phyloP scores from a whole-genome alignment of 306 rosid genomes.

The Cajanus cajan region DNA sequence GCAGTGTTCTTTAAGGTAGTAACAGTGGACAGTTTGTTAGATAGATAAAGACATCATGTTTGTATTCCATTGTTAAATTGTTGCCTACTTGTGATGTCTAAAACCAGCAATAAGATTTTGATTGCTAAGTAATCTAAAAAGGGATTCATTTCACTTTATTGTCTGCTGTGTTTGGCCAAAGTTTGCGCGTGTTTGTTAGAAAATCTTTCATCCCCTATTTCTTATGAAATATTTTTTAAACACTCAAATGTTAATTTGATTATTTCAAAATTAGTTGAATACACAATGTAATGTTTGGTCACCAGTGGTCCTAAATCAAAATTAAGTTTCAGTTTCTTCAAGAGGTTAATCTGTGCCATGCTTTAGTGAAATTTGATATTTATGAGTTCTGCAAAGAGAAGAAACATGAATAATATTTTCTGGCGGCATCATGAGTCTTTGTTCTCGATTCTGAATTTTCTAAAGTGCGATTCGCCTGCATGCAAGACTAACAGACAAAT shows the following conservation, averaged over 20 bases:
- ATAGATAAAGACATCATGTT: background rate
- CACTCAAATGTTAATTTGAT: background rate
- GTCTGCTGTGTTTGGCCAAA: background rate
- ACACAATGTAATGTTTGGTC: background rate
- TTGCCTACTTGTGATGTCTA: background rate
- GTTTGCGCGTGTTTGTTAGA: background rate
- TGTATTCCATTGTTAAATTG: background rate
- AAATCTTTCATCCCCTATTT: background rate
- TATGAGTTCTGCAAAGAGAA: background rate
- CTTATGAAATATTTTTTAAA: background rate
- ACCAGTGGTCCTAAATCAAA: background rate
- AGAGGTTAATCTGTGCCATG: background rate
- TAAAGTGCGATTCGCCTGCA: conserved; percentile 9
- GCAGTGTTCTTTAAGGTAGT: background rate
- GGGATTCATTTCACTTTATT: background rate
- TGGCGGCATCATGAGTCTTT: background rate
- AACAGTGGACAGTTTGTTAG: background rate
- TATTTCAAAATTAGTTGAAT: background rate
- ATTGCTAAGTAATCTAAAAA: background rate
- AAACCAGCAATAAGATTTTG: background rate
- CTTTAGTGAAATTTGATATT: background rate
- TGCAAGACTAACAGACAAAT: conserved; percentile 16
- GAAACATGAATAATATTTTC: conserved; percentile 24
- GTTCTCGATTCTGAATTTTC: conserved; percentile 1
- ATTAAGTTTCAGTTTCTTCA: background rate